phyloP scores from a whole-genome alignment of 495 filamentous ascomycete genomes.

The Neurospora sublineolata region DNA sequence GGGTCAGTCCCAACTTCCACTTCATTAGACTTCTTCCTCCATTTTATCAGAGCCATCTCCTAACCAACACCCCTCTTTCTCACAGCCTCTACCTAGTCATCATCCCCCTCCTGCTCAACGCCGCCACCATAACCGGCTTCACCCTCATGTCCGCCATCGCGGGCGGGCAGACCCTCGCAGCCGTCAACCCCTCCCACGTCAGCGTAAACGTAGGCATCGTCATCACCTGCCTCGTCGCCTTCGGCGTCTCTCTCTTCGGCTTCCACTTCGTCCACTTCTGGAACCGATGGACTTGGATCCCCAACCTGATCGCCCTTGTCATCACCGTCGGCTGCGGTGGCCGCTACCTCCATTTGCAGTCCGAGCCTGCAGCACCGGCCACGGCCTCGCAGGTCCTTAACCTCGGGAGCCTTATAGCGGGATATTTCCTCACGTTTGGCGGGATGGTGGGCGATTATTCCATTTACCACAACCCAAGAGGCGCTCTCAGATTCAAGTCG shows the following conservation, averaged over 20 bases:
- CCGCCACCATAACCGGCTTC: constrained; percentile 34
- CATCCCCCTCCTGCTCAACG: constrained; percentile 29
- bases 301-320: constrained; percentile 37
- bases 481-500: background rate
- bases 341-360: constrained; percentile 28
- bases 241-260: constrained; percentile 38
- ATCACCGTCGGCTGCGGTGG: constrained; percentile 40
- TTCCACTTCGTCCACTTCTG: constrained; percentile 42
- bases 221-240: constrained; percentile 37
- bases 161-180: constrained; percentile 33
- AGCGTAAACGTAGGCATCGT: constrained; percentile 39
- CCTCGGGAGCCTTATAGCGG: constrained; percentile 27
- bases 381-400: constrained; percentile 19
- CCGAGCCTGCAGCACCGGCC: constrained; percentile 10
- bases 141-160: constrained; percentile 29
- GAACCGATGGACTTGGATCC: constrained; percentile 46
- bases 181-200: constrained; percentile 33
- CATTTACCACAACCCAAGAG: constrained; percentile 21
- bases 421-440: constrained; percentile 34
- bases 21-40: background rate
- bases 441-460: constrained; percentile 31
- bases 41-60: background rate
- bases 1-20: constrained; percentile 22
- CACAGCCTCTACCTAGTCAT: constrained; percentile 25
- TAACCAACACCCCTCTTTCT: background rate